Base-by-base conservation (phyloP, 2,329 filamentous ascomycete genomes). In the Aspergillus tamarii region DNA sequence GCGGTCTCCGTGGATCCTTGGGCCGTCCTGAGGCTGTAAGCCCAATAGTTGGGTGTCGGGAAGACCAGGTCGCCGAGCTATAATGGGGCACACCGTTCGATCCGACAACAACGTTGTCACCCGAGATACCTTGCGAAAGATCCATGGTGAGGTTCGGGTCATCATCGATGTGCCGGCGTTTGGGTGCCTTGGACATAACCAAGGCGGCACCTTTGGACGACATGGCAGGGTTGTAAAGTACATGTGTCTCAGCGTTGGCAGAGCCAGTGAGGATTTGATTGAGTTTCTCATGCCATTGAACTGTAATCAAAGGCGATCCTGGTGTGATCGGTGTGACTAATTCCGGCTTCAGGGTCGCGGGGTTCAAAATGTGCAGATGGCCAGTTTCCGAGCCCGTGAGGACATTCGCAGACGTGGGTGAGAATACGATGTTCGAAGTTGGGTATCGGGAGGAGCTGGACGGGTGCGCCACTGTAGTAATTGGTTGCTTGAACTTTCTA, bases 231-330 rank as follows among this genome's bases (percentile, higher is more conserved):
- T 91, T 94, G 82, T 95, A 99, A 55, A 99, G 89, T 48, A 98
- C 86, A 73, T 94, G 94, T 0, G 91, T 93, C 78, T 96, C 91
- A 62, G 90, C 89, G 73, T 97, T 97, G 59, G 93, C 93, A 53
- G 94, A 97, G 63, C 94, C 94, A 10, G 94, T 96, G 67, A 98
- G 80, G 72, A 99, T 97, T 75, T 99, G 95, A 76, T 99, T 98
- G 74, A 99, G 88, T 78, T 93, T 96, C 23, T 91, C 85, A 73
- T 99, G 94, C 95, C 95, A 99, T 66, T 91, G 84, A 30, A 96
- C 92, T 2, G 89, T 89, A 66, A 98, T 91, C 10, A 99, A 81
- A 1, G 94, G 87, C 7, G 89, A 91, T 16, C 90, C 91, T 0
- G 93, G 90, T 0, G 94, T 97, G n/a, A 99, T 88, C 3, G 92